Conservation (phyloP, 768 basidiomycete genomes). For the Pisolithus orientalis region DNA sequence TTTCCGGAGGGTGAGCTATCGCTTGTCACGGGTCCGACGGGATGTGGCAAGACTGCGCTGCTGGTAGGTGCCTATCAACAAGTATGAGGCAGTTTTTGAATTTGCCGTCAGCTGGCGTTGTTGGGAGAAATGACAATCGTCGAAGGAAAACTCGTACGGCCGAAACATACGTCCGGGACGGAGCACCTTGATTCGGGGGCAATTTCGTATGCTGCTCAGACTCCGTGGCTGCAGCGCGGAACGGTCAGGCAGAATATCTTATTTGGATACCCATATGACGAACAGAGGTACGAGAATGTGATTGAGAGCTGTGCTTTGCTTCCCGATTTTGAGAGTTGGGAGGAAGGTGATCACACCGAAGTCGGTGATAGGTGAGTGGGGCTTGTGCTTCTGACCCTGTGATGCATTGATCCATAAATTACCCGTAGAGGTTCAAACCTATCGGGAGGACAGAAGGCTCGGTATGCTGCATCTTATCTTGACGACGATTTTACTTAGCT, state of each 20-base stretch:
- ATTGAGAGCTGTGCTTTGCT: constrained; percentile 42
- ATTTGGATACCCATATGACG: constrained; percentile 44
- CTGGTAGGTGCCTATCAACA: constrained; percentile 38
- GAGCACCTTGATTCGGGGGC: constrained; percentile 50
- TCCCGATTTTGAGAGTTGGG: constrained; percentile 41
- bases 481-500: constrained; percentile 2
- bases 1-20: constrained; percentile 73
- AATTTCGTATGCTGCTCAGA: constrained; percentile 44
- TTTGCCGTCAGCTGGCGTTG: constrained; percentile 48
- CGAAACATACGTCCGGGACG: constrained; percentile 53
- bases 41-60: constrained; percentile 77
- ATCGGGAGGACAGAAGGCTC: constrained; percentile 79
- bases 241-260: constrained; percentile 56
- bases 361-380: constrained; percentile 20
- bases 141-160: constrained; percentile 47
- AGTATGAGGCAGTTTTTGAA: neutral
- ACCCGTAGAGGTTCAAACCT: constrained; percentile 57
- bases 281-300: constrained; percentile 32
- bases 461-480: constrained; percentile 34
- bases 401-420: neutral
- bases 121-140: constrained; percentile 65
- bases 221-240: constrained; percentile 39
- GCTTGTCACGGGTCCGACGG: constrained; percentile 73
- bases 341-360: constrained; percentile 31
- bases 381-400: neutral